A percentile compares a stretch with the other conserved stretches of the same genome.
Evolutionary conservation across 2,329 filamentous ascomycete species (phyloP).

Genomic region (Catunica adiposa): DNA sequence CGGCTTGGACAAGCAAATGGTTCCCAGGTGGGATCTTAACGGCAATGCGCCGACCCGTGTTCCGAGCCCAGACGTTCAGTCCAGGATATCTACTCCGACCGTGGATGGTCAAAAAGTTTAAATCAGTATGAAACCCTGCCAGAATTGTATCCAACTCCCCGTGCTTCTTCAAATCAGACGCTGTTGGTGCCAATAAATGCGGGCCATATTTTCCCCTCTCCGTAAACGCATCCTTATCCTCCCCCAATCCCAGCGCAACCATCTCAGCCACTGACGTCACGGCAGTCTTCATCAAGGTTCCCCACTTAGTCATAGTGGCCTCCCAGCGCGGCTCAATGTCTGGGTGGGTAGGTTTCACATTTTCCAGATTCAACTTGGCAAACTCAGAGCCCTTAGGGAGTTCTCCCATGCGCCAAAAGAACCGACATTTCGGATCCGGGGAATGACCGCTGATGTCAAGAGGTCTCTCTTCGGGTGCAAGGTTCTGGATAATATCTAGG

Average conservation of each 20-base stretch:
- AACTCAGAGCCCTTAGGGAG: slow-evolving; percentile 34
- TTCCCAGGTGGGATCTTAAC: slow-evolving; percentile 42
- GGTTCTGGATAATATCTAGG: slow-evolving; percentile 36
- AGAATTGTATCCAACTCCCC: slow-evolving; percentile 39
- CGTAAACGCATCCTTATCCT: slow-evolving; percentile 36
- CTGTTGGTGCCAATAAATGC: slow-evolving; percentile 43
- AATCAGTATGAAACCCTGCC: slow-evolving; percentile 46
- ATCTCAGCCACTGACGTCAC: slow-evolving; percentile 42
- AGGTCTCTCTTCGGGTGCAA: slow-evolving; percentile 38
- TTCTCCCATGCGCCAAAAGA: slow-evolving; percentile 46
- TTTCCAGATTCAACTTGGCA: slow-evolving; percentile 37
- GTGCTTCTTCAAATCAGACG: slow-evolving; percentile 39
- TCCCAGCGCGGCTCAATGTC: slow-evolving; percentile 35
- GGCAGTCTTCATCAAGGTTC: slow-evolving; percentile 41
- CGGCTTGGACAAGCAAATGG: slow-evolving; percentile 43
- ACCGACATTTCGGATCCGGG: slow-evolving; percentile 45
- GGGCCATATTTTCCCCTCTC: slow-evolving; percentile 41
- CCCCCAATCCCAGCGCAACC: slow-evolving; percentile 38
- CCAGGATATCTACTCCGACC: slow-evolving; percentile 45
- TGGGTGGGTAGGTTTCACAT: slow-evolving; percentile 35
- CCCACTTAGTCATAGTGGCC: slow-evolving; percentile 40
- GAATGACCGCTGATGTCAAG: slow-evolving; percentile 39
- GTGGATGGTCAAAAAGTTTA: slow-evolving; percentile 50
- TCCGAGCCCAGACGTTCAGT: slow-evolving; percentile 46
- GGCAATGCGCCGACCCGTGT: slow-evolving; percentile 41